Conservation (phyloP, 2,329 filamentous ascomycete genomes). For the Metarhizium robertsii region DNA sequence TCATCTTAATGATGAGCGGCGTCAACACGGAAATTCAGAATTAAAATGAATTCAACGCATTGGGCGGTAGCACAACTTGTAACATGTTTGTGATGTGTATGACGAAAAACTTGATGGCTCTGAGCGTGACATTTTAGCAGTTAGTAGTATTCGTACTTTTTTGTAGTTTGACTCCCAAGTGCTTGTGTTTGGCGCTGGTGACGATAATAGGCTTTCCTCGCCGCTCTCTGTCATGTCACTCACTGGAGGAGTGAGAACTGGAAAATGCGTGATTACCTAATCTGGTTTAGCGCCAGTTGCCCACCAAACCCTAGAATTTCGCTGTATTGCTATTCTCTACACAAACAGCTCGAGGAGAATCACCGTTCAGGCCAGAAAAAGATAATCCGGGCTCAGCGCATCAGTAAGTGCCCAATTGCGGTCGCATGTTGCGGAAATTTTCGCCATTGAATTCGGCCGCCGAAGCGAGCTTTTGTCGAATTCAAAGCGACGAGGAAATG, state of each 20-base stretch:
- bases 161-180: no score
- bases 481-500: slow-evolving; percentile 1
- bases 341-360: slow-evolving; percentile 26
- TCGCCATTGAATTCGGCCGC: background rate
- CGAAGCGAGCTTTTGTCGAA: slow-evolving; percentile 1
- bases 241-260: background rate
- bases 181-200: no score
- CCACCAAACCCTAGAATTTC: slow-evolving; percentile 39
- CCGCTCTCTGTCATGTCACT: slow-evolving; percentile 1
- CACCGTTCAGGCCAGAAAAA: slow-evolving; percentile 22
- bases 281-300: slow-evolving; percentile 25
- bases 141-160: no score
- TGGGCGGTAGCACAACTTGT: slow-evolving; percentile 16
- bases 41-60: slow-evolving; percentile 31
- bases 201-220: background rate
- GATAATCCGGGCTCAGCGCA: slow-evolving; percentile 25
- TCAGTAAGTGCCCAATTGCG: slow-evolving; percentile 22
- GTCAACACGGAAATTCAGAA: slow-evolving; percentile 55
- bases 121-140: no score
- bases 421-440: slow-evolving; percentile 5
- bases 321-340: slow-evolving; percentile 24
- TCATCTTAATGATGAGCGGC: slow-evolving; percentile 51
- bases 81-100: slow-evolving; percentile 7
- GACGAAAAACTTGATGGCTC: background rate
- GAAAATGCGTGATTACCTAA: slow-evolving; percentile 28